These are phyloP conservation scores for Clohesyomyces aquaticus DNA, from an alignment of 495 filamentous ascomycete genomes.

Conservation along the genomic window DNA sequence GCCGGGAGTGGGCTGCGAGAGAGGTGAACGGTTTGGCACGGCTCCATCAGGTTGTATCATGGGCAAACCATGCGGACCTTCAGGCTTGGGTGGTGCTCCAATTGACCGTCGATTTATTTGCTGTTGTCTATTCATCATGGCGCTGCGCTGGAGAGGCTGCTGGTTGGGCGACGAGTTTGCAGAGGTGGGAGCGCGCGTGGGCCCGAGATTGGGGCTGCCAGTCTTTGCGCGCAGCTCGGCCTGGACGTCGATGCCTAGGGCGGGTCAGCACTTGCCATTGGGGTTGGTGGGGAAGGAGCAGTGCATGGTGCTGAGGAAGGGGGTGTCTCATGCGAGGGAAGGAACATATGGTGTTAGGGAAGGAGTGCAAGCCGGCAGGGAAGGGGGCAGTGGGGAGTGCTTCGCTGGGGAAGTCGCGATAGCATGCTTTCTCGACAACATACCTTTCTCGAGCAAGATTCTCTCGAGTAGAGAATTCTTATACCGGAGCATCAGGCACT, in stretches of 20 bases:
- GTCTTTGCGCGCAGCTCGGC: slow-evolving; percentile 90
- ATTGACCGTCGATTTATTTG: slow-evolving; percentile 71
- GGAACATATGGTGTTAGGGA: not conserved
- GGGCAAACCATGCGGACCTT: slow-evolving; percentile 41
- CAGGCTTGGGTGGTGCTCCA: slow-evolving; percentile 62
- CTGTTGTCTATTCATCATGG: slow-evolving; percentile 66
- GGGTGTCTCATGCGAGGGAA: not conserved
- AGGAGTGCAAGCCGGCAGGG: not conserved
- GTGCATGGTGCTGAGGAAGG: not conserved
- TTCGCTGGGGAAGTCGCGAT: not conserved
- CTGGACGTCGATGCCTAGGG: slow-evolving; percentile 90
- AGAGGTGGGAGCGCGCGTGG: slow-evolving; percentile 64
- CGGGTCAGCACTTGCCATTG: not conserved
- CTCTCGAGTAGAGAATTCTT: slow-evolving; percentile 97
- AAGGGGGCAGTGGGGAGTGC: not conserved
- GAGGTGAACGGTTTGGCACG: slow-evolving; percentile 51
- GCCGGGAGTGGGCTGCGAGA: slow-evolving; percentile 78
- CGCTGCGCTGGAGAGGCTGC: slow-evolving; percentile 70
- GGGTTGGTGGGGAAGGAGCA: not conserved
- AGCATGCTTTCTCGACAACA: slow-evolving; percentile 15
- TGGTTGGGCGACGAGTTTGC: slow-evolving; percentile 59
- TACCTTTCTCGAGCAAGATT: slow-evolving; percentile 94
- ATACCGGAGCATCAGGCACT: slow-evolving; percentile 97
- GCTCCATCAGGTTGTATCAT: slow-evolving; percentile 41
- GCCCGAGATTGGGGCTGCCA: slow-evolving; percentile 70